Percentiles rank a stretch among this genome's conserved stretches.
Conservation (phyloP, 2,329 filamentous ascomycete genomes). For the Magnaporthales sp. region DNA sequence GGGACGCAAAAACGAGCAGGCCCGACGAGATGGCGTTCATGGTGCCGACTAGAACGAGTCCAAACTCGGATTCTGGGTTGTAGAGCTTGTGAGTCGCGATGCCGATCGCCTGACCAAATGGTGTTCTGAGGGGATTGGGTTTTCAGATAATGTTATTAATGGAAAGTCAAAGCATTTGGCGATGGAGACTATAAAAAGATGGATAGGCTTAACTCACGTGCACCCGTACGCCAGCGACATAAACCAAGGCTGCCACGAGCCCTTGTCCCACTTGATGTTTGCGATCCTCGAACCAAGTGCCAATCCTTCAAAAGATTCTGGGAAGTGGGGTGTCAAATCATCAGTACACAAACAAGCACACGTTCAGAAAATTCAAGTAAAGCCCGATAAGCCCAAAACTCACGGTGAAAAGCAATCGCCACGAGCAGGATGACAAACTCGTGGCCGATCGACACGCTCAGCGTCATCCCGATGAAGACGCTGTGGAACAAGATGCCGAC, state of each 20-base stretch:
- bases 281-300: slow-evolving; percentile 58
- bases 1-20: slow-evolving; percentile 60
- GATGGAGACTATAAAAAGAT: too few relatives aligned
- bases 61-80: slow-evolving; percentile 55
- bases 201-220: slow-evolving; percentile 26
- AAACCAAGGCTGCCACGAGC: slow-evolving; percentile 41
- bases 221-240: slow-evolving; percentile 50
- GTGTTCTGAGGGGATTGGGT: slow-evolving; percentile 39
- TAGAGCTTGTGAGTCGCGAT: slow-evolving; percentile 62
- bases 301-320: slow-evolving; percentile 44
- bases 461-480: slow-evolving; percentile 77
- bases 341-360: slow-evolving; percentile 12
- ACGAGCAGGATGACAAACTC: slow-evolving; percentile 71
- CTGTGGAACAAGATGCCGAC: slow-evolving; percentile 77
- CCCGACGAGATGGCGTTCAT: slow-evolving; percentile 69
- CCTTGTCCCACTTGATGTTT: slow-evolving; percentile 34
- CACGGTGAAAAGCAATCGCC: slow-evolving; percentile 67
- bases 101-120: slow-evolving; percentile 65
- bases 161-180: too few relatives aligned
- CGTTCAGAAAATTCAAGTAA: slow-evolving; percentile 28
- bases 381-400: slow-evolving; percentile 8
- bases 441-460: slow-evolving; percentile 69
- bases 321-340: not conserved
- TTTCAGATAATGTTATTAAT: not conserved
- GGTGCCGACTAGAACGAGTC: slow-evolving; percentile 61